phyloP scores from a whole-genome alignment of 768 basidiomycete genomes.

The Pholiota microspora region DNA sequence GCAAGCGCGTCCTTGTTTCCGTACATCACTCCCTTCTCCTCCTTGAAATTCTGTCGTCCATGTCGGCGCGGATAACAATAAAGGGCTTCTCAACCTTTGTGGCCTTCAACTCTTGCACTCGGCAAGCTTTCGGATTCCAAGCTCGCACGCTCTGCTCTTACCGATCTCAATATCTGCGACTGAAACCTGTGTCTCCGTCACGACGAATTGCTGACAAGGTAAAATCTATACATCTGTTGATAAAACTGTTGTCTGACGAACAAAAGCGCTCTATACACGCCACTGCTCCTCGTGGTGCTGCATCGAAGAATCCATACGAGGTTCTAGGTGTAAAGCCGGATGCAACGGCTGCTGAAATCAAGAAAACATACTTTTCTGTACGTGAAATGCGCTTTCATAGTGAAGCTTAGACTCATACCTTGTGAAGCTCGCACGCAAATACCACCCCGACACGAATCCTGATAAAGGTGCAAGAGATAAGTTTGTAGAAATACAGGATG shows the following conservation, averaged over 20 bases:
- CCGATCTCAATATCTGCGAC: slow-evolving; percentile 34
- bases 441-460: slow-evolving; percentile 96
- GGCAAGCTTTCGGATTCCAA: slow-evolving; percentile 26
- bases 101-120: slow-evolving; percentile 56
- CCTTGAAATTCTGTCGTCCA: slow-evolving; percentile 21
- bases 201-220: slow-evolving; percentile 41
- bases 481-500: slow-evolving; percentile 95
- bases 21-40: background rate
- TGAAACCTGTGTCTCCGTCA: slow-evolving; percentile 19
- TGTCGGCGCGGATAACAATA: slow-evolving; percentile 50
- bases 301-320: slow-evolving; percentile 83
- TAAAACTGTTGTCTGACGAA: slow-evolving; percentile 13
- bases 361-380: slow-evolving; percentile 96
- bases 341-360: slow-evolving; percentile 84
- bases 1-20: background rate
- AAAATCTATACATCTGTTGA: slow-evolving; percentile 13
- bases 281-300: slow-evolving; percentile 50
- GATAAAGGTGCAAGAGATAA: slow-evolving; percentile 88
- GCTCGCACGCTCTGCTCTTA: slow-evolving; percentile 38
- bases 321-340: slow-evolving; percentile 88
- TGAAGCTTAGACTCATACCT: slow-evolving; percentile 13
- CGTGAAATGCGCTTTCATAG: slow-evolving; percentile 24
- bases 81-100: slow-evolving; percentile 54
- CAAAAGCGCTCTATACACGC: slow-evolving; percentile 75
- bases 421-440: slow-evolving; percentile 92